These are phyloP conservation scores for Lyophyllum shimeji DNA, from an alignment of 768 basidiomycete genomes.

Conservation along the genomic window DNA sequence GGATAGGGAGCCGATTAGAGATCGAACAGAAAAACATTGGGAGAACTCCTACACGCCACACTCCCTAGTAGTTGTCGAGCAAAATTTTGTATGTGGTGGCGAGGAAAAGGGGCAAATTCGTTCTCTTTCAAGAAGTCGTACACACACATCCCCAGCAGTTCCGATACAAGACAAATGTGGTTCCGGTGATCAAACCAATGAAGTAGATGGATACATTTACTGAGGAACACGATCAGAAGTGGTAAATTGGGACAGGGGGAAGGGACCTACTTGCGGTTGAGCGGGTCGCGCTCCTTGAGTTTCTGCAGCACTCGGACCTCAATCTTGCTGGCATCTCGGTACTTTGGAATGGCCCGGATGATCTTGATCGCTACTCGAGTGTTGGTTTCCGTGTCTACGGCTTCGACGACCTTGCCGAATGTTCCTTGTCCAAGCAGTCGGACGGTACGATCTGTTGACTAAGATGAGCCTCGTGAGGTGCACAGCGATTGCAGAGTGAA, in stretches of 20 bases:
- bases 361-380: slow-evolving; percentile 95
- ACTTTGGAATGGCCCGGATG: slow-evolving; percentile 97
- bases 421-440: slow-evolving; percentile 94
- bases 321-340: slow-evolving; percentile 97
- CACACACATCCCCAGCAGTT: slow-evolving; percentile 94
- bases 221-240: slow-evolving; percentile 33
- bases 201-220: slow-evolving; percentile 96
- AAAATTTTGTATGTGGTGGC: slow-evolving; percentile 94
- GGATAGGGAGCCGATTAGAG: slow-evolving; percentile 3
- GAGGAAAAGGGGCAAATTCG: slow-evolving; percentile 93
- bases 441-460: slow-evolving; percentile 79
- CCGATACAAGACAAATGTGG: slow-evolving; percentile 96
- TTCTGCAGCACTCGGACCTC: slow-evolving; percentile 94
- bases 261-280: slow-evolving; percentile 82
- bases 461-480: slow-evolving; percentile 16
- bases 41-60: slow-evolving; percentile 77
- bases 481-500: not conserved
- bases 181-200: slow-evolving; percentile 96
- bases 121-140: slow-evolving; percentile 99
- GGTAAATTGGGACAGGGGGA: not conserved
- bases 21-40: slow-evolving; percentile 3
- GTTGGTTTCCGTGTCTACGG: slow-evolving; percentile 74
- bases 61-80: slow-evolving; percentile 89
- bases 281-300: slow-evolving; percentile 85
- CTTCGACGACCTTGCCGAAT: slow-evolving; percentile 98